These are phyloP conservation scores for Botryotinia convoluta DNA, from an alignment of 2,329 filamentous ascomycete species.

Conservation along the genomic window DNA sequence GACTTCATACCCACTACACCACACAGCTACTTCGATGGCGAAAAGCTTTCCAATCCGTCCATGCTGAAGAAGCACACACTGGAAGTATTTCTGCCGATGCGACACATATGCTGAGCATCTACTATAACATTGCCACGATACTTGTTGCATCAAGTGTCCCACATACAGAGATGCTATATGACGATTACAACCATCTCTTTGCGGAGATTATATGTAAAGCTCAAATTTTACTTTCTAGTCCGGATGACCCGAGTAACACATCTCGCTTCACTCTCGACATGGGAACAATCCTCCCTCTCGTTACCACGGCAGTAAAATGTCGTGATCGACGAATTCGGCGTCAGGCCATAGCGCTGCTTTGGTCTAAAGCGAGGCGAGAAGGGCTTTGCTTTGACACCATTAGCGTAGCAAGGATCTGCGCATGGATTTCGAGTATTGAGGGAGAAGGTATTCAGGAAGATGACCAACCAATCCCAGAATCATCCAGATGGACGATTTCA, in stretches of 20 bases:
- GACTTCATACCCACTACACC: constrained; percentile 35
- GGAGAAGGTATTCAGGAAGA: constrained; percentile 36
- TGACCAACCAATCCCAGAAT: constrained; percentile 32
- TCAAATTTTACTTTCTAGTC: constrained; percentile 32
- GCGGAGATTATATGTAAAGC: constrained; percentile 36
- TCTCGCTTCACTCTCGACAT: constrained; percentile 37
- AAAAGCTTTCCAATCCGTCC: constrained; percentile 33
- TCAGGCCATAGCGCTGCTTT: constrained; percentile 35
- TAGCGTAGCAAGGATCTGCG: constrained; percentile 35
- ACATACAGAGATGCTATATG: constrained; percentile 36
- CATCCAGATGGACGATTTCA: constrained; percentile 32
- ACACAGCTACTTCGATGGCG: constrained; percentile 36
- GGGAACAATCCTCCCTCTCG: constrained; percentile 37
- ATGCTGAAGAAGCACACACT: constrained; percentile 30
- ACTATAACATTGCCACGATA: constrained; percentile 37
- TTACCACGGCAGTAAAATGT: constrained; percentile 37
- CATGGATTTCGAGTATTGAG: constrained; percentile 38
- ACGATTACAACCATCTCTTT: constrained; percentile 35
- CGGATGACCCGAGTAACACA: constrained; percentile 36
- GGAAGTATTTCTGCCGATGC: constrained; percentile 31
- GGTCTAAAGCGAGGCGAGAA: constrained; percentile 37
- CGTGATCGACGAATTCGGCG: constrained; percentile 34
- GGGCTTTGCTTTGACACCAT: constrained; percentile 38
- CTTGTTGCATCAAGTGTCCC: constrained; percentile 35
- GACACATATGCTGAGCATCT: constrained; percentile 36